These are phyloP conservation scores for Parietichytrium sp. DNA, from an alignment of 108 stramenopile genomes.

Conservation along the genomic window DNA sequence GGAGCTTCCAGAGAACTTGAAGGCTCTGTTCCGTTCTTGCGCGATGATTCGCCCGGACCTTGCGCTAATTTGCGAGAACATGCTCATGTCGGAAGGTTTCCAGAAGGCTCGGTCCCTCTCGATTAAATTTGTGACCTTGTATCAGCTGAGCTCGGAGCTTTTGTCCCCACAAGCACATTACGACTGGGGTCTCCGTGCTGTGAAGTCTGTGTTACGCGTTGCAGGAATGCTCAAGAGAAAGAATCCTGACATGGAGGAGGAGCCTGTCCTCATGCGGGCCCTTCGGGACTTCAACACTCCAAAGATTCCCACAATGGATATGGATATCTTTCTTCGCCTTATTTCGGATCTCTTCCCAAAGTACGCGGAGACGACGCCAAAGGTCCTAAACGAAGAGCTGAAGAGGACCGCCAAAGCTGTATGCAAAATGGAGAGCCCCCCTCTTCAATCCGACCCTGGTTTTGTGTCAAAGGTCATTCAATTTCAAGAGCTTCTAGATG, in stretches of 20 bases:
- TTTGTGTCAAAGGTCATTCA: constrained; percentile 74
- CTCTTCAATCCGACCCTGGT: constrained; percentile 65
- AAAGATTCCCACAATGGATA: constrained; percentile 79
- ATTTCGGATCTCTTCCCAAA: constrained; percentile 75
- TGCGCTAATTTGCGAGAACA: constrained; percentile 85
- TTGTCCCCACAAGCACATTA: constrained; percentile 81
- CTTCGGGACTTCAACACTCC: constrained; percentile 89
- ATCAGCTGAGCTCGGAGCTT: constrained; percentile 76
- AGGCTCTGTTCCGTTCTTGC: constrained; percentile 83
- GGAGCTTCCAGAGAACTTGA: constrained; percentile 82
- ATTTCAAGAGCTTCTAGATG: constrained; percentile 82
- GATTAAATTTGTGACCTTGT: constrained; percentile 84
- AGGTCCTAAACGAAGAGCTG: constrained; percentile 77
- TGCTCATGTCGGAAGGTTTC: constrained; percentile 89
- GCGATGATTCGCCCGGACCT: constrained; percentile 89
- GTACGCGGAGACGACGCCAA: constrained; percentile 63
- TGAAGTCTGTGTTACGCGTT: constrained; percentile 83
- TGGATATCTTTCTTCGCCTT: constrained; percentile 80
- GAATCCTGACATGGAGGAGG: constrained; percentile 78
- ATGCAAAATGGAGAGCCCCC: constrained; percentile 27
- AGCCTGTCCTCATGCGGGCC: constrained; percentile 80
- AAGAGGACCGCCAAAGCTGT: constrained; percentile 56
- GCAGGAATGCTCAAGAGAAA: constrained; percentile 83
- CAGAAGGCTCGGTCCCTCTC: constrained; percentile 78
- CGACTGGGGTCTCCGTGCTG: constrained; percentile 85